Evolutionary conservation across 805 yeast species (phyloP).

Genomic region (Pichia sporocuriosa): DNA sequence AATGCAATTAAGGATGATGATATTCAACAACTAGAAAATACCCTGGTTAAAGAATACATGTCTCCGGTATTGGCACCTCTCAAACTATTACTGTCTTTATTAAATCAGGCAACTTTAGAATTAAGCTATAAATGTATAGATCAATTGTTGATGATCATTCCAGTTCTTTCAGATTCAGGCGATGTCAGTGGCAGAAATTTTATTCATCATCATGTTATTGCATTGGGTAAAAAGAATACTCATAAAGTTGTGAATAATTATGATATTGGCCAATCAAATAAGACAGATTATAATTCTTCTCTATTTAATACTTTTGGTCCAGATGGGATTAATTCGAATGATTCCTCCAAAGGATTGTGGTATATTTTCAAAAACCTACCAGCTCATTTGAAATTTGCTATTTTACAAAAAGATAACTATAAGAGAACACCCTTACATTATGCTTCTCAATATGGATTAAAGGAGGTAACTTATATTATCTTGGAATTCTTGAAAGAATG

Average conservation of each 20-base stretch:
- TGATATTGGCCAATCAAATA: conserved; percentile 9
- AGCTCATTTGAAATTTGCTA: conserved; percentile 43
- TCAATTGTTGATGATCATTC: conserved; percentile 42
- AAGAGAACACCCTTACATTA: conserved; percentile 84
- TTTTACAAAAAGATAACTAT: conserved; percentile 68
- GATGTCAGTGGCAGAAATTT: conserved; percentile 81
- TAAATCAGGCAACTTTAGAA: conserved; percentile 59
- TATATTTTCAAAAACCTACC: conserved; percentile 55
- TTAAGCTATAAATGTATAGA: conserved; percentile 54
- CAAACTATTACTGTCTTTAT: conserved; percentile 49
- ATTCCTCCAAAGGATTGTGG: conserved; percentile 50
- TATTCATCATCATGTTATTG: conserved; percentile 76
- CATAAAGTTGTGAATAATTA: conserved; percentile 22
- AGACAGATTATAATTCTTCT: conserved; percentile 31
- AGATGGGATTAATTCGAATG: conserved; percentile 56
- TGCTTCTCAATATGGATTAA: conserved; percentile 80
- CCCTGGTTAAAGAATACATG: conserved; percentile 37
- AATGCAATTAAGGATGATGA: conserved; percentile 25
- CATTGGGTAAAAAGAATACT: conserved; percentile 59
- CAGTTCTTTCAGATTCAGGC: conserved; percentile 50
- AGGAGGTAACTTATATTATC: conserved; percentile 51
- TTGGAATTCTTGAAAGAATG: conserved; percentile 52
- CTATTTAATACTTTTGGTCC: conserved; percentile 51
- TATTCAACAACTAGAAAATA: conserved; percentile 35
- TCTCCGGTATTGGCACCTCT: conserved; percentile 45